Evolutionary conservation across 225 moss, liverwort and hornwort genomes (phyloP).

Genomic region (Marchantia paleacea): DNA sequence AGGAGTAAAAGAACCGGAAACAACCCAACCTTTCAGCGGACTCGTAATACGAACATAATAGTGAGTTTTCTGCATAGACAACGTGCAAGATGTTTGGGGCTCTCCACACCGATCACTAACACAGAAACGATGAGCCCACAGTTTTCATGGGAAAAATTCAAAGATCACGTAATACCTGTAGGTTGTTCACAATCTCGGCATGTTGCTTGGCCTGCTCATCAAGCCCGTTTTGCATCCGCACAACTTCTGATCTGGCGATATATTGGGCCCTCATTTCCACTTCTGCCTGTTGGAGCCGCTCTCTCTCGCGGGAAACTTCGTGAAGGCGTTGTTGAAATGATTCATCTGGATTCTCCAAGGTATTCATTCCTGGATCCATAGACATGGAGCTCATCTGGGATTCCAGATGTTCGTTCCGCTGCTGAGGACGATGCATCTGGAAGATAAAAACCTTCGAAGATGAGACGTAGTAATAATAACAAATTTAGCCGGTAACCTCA

Average conservation of each 20-base stretch:
- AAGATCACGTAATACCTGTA: constrained; percentile 54
- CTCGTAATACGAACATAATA: no score
- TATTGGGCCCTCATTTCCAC: constrained; percentile 85
- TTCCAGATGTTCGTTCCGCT: constrained; percentile 73
- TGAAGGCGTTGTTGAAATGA: constrained; percentile 81
- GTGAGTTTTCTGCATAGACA: no score
- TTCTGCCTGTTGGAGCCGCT: constrained; percentile 83
- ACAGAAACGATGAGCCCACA: neutral
- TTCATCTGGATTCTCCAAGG: constrained; percentile 64
- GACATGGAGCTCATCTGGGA: constrained; percentile 56
- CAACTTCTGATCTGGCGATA: constrained; percentile 82
- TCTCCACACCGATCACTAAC: neutral
- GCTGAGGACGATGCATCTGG: constrained; percentile 89
- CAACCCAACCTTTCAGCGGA: no score
- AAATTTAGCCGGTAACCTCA: neutral
- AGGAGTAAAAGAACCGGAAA: no score
- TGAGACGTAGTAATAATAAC: constrained; percentile 15
- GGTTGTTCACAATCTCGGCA: constrained; percentile 64
- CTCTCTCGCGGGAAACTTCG: constrained; percentile 84
- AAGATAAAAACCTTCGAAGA: constrained; percentile 34
- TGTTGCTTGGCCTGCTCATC: constrained; percentile 88
- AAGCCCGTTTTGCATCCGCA: constrained; percentile 70
- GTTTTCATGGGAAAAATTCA: neutral
- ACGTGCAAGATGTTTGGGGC: no score
- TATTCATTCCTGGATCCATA: constrained; percentile 64